phyloP scores from a whole-genome alignment of 2,329 filamentous ascomycete species.

The Sporothrix euskadiensis region DNA sequence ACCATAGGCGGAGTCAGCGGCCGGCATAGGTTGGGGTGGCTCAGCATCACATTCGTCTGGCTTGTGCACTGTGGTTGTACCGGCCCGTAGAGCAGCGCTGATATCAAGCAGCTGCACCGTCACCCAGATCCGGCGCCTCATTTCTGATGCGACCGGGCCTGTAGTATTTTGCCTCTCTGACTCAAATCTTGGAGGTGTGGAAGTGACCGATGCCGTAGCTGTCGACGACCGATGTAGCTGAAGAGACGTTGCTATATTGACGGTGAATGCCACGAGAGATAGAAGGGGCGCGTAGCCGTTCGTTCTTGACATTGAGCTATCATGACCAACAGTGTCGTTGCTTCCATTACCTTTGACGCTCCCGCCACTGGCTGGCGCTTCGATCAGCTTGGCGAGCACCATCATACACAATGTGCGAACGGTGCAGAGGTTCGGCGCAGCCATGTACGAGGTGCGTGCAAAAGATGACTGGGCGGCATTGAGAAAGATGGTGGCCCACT shows the following conservation, averaged over 20 bases:
- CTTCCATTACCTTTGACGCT: neutral
- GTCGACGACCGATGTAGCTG: constrained; percentile 33
- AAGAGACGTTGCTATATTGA: constrained; percentile 33
- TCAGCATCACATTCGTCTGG: constrained; percentile 33
- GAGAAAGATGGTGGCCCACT: constrained; percentile 35
- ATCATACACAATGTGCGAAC: constrained; percentile 36
- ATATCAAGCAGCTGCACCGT: constrained; percentile 37
- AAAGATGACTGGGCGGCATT: constrained; percentile 36
- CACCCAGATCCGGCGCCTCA: constrained; percentile 34
- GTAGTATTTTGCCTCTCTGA: neutral
- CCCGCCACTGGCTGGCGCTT: constrained; percentile 33
- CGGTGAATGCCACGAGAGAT: constrained; percentile 34
- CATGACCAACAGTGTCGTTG: neutral
- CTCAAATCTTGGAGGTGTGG: neutral
- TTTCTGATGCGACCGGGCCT: constrained; percentile 32
- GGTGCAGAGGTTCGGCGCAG: constrained; percentile 33
- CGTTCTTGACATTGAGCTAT: neutral
- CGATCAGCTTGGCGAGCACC: constrained; percentile 34
- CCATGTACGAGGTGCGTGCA: constrained; percentile 32
- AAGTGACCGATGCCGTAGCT: neutral
- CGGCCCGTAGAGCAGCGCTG: constrained; percentile 36
- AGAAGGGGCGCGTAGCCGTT: constrained; percentile 30
- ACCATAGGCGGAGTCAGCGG: neutral
- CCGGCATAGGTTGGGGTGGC: constrained; percentile 25
- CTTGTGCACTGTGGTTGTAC: constrained; percentile 31